phyloP scores from a whole-genome alignment of 192 early-diverging fungal genomes.

The Coemansia guatemalensis region DNA sequence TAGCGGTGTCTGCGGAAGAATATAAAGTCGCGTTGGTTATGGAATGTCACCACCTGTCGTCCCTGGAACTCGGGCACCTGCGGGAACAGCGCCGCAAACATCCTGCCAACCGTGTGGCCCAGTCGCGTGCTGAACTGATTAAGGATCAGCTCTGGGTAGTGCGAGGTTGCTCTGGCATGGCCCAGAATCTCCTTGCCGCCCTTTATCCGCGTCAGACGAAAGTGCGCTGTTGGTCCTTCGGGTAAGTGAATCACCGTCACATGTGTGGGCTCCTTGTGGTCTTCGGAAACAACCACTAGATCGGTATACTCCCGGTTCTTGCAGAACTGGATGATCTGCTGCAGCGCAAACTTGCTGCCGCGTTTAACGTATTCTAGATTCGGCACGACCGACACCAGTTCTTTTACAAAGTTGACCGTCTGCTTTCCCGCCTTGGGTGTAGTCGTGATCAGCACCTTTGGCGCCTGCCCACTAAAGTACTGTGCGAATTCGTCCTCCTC shows the following conservation, averaged over 20 bases:
- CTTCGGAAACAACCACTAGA: constrained; percentile 91
- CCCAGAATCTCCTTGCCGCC: constrained; percentile 79
- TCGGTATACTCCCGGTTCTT: constrained; percentile 91
- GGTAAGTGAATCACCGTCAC: constrained; percentile 94
- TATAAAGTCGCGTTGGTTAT: constrained; percentile 99
- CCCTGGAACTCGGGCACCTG: constrained; percentile 96
- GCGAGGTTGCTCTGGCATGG: constrained; percentile 74
- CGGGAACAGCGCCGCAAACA: constrained; percentile 97
- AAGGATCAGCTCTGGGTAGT: constrained; percentile 94
- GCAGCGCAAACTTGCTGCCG: constrained; percentile 81
- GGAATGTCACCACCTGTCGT: constrained; percentile 91
- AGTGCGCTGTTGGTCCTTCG: constrained; percentile 95
- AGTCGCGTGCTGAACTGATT: constrained; percentile 97
- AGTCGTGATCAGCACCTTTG: constrained; percentile 95
- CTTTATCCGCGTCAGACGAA: constrained; percentile 82
- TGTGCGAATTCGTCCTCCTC: constrained; percentile 82
- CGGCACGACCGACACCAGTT: constrained; percentile 89
- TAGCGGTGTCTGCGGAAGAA: constrained; percentile 98
- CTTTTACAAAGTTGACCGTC: constrained; percentile 84
- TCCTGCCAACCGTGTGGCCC: constrained; percentile 93
- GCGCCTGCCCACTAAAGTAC: constrained; percentile 84
- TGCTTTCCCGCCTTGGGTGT: constrained; percentile 51
- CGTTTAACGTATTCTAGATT: constrained; percentile 87
- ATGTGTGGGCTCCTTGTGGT: constrained; percentile 85
- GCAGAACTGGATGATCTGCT: constrained; percentile 88